Base-by-base conservation (phyloP, 768 basidiomycete species). In the Peribolospora kevripleyi region DNA sequence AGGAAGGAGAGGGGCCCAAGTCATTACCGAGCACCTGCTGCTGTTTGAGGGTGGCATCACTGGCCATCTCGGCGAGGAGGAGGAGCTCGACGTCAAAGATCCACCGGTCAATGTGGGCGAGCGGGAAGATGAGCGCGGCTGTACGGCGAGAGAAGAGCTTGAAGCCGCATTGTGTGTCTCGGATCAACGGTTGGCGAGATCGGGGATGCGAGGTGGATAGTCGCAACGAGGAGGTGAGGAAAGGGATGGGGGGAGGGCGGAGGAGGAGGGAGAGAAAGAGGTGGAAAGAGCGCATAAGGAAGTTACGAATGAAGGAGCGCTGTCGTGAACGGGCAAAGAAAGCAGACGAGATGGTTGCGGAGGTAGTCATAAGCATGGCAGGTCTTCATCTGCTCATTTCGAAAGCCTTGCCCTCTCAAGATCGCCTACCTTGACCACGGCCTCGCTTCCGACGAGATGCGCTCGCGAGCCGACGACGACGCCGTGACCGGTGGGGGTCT, bases 111-210 rank as follows among this genome's bases (percentile, higher is more conserved):
- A 91, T 79, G 63, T 84, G 88, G 63, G 91, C 81, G 2, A 74
- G 72, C 0, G 85, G 85, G 68, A 91, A 95, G 58, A 95, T 78
- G 56, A 75, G 75, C 52, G 73, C 76, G 7, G 87, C 87, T 0
- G 87, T 80, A 3, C 72, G 62, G 8, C 86, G 83, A 11, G 86
- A 79, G 69, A 91, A 90, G 38, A 95, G 76, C 66, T 95, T 95
- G 78, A 95, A 95, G 41, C 90, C 90, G 64, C 90, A 93, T 65
- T 93, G 90, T 13, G 90, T 95, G 70, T 93, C 88, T 37, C 84
- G 77, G 57, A 91, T 82, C 25, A 25, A 25, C 25, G 25, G 63
- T 85, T 46, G 25, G 47, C 48, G 11, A 60, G 54, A 11, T 40
- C 38, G 38, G 10, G 37, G 42, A 2, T 41, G 39, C 4, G 50